Evolutionary conservation across 2,329 filamentous ascomycete genomes (phyloP).

Genomic region (Juglanconis juglandina): DNA sequence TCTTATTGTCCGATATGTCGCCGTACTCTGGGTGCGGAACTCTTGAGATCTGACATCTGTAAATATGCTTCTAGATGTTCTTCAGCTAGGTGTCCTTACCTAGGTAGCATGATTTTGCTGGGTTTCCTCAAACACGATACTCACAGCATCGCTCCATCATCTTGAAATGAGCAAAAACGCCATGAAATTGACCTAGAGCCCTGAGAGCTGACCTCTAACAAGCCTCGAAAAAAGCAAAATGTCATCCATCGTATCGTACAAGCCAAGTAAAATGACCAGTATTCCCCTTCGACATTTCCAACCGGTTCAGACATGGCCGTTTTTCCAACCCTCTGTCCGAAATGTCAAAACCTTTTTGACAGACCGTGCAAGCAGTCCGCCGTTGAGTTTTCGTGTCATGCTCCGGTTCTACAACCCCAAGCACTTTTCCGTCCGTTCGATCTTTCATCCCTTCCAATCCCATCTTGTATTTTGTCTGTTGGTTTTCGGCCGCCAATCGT

Average conservation of each 20-base stretch:
- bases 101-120: too few species aligned
- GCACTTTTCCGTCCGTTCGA: neutral
- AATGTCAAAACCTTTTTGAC: neutral
- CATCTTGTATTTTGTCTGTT: neutral
- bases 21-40: too few species aligned
- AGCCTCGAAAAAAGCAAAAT: neutral
- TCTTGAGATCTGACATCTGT: too few species aligned
- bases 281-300: conserved; percentile 1
- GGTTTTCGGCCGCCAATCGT: neutral
- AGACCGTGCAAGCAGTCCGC: neutral
- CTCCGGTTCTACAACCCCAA: neutral
- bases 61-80: too few species aligned
- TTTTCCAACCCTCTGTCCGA: neutral
- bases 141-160: neutral
- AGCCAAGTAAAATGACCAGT: conserved; percentile 1
- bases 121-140: neutral
- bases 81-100: too few species aligned
- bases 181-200: neutral
- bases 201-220: neutral
- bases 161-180: neutral
- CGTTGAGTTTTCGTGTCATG: neutral
- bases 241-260: neutral
- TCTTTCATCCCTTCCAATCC: neutral
- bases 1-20: too few species aligned
- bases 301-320: neutral